These are phyloP conservation scores for Tylopilus felleus DNA, from an alignment of 768 basidiomycete species.

Conservation along the genomic window DNA sequence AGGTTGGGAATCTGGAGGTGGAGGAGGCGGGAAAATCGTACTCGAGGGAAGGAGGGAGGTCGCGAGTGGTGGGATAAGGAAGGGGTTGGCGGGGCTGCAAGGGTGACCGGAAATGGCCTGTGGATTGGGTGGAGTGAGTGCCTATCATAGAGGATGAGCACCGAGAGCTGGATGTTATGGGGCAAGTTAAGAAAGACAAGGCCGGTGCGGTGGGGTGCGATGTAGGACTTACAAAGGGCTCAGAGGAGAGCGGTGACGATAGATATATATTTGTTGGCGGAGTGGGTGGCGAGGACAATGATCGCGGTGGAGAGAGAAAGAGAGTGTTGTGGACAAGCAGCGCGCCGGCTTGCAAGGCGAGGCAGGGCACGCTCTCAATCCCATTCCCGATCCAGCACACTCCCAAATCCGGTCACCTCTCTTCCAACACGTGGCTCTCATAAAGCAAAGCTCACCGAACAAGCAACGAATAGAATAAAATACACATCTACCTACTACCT, in stretches of 20 bases:
- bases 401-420: constrained; percentile 24
- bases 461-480: too few species aligned
- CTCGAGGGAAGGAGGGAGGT: constrained; percentile 15
- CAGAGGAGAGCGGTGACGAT: background rate
- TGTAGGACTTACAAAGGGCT: constrained; percentile 4
- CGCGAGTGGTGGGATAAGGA: constrained; percentile 12
- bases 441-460: constrained; percentile 1
- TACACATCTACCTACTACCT: too few species aligned
- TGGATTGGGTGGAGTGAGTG: background rate
- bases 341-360: constrained; percentile 32
- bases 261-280: background rate
- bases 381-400: constrained; percentile 28
- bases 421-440: constrained; percentile 28
- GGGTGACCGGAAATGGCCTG: constrained; percentile 13
- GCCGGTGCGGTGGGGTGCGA: background rate
- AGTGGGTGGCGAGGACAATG: constrained; percentile 1
- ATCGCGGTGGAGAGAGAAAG: constrained; percentile 11
- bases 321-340: constrained; percentile 21
- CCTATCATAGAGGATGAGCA: constrained; percentile 19
- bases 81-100: constrained; percentile 16
- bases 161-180: constrained; percentile 6
- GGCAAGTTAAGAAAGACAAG: constrained; percentile 14
- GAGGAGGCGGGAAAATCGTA: constrained; percentile 22
- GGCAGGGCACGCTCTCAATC: constrained; percentile 31
- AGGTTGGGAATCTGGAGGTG: constrained; percentile 34